phyloP scores from a whole-genome alignment of 2,329 filamentous ascomycete species.

The Exophiala lecanii-corni region DNA sequence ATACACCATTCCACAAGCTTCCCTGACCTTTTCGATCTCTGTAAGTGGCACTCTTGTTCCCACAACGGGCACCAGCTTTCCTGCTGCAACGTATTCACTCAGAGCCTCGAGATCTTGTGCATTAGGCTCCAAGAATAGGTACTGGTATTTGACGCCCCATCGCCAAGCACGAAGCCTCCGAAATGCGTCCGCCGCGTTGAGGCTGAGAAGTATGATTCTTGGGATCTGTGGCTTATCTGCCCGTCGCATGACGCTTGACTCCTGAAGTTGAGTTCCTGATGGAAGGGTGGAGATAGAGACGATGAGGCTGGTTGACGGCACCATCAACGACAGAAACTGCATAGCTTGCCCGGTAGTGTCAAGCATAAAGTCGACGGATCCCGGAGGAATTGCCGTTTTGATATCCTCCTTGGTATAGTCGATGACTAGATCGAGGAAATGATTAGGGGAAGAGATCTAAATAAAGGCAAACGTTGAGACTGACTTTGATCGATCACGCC shows the following conservation, averaged over 20 bases:
- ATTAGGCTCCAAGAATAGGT: constrained; percentile 42
- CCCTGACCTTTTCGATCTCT: constrained; percentile 42
- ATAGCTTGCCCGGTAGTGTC: constrained; percentile 46
- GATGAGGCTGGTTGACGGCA: constrained; percentile 33
- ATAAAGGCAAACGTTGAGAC: not conserved
- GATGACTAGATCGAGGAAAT: constrained; percentile 33
- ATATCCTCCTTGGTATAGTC: constrained; percentile 48
- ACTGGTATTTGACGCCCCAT: constrained; percentile 42
- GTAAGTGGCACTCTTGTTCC: constrained; percentile 39
- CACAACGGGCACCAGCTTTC: constrained; percentile 43
- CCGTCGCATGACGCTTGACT: constrained; percentile 28
- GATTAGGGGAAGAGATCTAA: too few species aligned
- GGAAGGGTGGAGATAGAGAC: constrained; percentile 36
- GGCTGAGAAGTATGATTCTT: constrained; percentile 19
- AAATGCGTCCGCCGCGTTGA: constrained; percentile 34
- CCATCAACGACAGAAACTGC: constrained; percentile 41
- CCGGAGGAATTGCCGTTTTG: constrained; percentile 34
- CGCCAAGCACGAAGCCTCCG: constrained; percentile 43
- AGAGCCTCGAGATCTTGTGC: constrained; percentile 42
- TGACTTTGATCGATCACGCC: constrained; percentile 44
- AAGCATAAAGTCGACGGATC: constrained; percentile 48
- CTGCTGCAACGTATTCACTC: constrained; percentile 39
- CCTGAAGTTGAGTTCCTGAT: constrained; percentile 35
- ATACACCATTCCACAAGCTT: constrained; percentile 39
- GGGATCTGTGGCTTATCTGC: constrained; percentile 29